phyloP scores from a whole-genome alignment of 228 moss, liverwort and hornwort species.

The Sphagnum fallax region DNA sequence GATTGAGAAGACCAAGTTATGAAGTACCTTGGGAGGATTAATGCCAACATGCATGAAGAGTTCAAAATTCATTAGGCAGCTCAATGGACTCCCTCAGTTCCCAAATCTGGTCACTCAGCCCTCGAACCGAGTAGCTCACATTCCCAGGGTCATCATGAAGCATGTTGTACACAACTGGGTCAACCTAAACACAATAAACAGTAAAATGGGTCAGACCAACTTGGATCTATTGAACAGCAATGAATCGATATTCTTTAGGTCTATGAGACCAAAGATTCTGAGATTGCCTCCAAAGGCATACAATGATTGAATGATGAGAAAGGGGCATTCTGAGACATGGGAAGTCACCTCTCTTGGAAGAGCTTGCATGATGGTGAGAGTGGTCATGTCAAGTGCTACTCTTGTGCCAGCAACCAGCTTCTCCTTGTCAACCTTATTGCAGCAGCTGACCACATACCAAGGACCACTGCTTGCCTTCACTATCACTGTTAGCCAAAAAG shows the following conservation, averaged over 20 bases:
- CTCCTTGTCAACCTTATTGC: conserved; percentile 97
- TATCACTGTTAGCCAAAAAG: conserved; percentile 51
- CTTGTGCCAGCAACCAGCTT: conserved; percentile 89
- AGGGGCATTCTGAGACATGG: neutral
- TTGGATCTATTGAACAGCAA: too few relatives aligned
- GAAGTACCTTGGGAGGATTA: conserved; percentile 82
- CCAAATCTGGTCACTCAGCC: conserved; percentile 85
- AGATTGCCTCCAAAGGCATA: too few relatives aligned
- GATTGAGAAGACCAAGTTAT: too few relatives aligned
- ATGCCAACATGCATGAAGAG: conserved; percentile 92
- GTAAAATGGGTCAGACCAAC: too few relatives aligned
- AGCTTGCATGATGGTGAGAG: conserved; percentile 95
- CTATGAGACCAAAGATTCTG: too few relatives aligned
- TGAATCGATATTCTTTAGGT: too few relatives aligned
- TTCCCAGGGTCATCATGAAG: conserved; percentile 96
- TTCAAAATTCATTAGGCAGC: conserved; percentile 97
- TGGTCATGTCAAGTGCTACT: conserved; percentile 99
- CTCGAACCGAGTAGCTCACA: conserved; percentile 97
- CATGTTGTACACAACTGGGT: conserved; percentile 98
- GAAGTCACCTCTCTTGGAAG: conserved; percentile 78
- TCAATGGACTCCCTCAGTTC: conserved; percentile 96
- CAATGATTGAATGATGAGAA: neutral
- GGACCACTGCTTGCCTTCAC: conserved; percentile 99
- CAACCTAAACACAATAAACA: conserved; percentile 39
- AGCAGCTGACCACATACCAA: conserved; percentile 92